These are phyloP conservation scores for Flaveria sonorensis DNA, from an alignment of 129 eudicot species.

Conservation along the genomic window DNA sequence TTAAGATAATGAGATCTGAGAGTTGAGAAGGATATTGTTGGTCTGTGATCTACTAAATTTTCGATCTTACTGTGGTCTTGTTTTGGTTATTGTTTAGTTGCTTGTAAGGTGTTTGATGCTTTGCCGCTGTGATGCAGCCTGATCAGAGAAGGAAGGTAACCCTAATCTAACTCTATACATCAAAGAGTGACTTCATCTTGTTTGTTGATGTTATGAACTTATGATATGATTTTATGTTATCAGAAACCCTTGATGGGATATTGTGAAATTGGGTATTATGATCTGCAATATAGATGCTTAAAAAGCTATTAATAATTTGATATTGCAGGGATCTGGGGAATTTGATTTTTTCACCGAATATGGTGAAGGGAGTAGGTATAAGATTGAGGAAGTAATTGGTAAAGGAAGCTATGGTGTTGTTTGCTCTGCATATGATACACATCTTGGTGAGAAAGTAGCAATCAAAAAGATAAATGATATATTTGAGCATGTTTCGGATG, in stretches of 20 bases:
- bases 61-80: neutral
- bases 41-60: constrained; percentile 34
- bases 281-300: neutral
- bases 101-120: constrained; percentile 51
- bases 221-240: neutral
- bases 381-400: constrained; percentile 91
- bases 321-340: constrained; percentile 70
- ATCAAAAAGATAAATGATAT: constrained; percentile 90
- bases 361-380: constrained; percentile 94
- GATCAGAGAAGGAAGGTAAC: constrained; percentile 88
- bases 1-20: constrained; percentile 21
- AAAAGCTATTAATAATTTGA: constrained; percentile 4
- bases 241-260: neutral
- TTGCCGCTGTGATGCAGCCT: constrained; percentile 74
- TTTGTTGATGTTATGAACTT: neutral
- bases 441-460: constrained; percentile 94
- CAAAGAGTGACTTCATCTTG: constrained; percentile 7
- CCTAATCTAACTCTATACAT: neutral
- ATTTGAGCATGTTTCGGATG: constrained; percentile 95
- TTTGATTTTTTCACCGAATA: constrained; percentile 93
- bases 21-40: constrained; percentile 34
- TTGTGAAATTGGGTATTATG: neutral
- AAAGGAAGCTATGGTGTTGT: constrained; percentile 97
- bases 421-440: constrained; percentile 95
- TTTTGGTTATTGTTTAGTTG: constrained; percentile 21